A percentile compares a stretch with the other conserved stretches of the same genome.
phyloP scores from a whole-genome alignment of 2,329 filamentous ascomycete species.

The Calonectria henricotiae region DNA sequence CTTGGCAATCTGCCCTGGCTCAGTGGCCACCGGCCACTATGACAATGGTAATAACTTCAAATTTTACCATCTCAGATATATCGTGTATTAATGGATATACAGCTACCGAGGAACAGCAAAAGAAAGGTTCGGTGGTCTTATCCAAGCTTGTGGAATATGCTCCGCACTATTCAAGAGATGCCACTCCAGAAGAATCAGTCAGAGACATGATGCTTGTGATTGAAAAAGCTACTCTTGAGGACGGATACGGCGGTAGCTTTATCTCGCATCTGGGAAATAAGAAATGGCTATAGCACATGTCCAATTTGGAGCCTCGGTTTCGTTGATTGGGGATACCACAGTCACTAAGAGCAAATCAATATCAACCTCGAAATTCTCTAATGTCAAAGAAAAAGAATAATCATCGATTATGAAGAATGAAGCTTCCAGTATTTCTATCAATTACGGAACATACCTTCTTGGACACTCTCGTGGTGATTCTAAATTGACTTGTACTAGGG shows the following conservation, averaged over 20 bases:
- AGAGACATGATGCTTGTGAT: conserved; percentile 23
- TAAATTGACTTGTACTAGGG: too few relatives aligned
- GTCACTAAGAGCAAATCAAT: too few relatives aligned
- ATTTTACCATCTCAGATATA: too few relatives aligned
- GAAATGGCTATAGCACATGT: conserved; percentile 20
- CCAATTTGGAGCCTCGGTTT: too few relatives aligned
- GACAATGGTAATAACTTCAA: neutral
- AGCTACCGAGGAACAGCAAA: conserved; percentile 6
- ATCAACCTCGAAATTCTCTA: too few relatives aligned
- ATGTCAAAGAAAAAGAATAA: too few relatives aligned
- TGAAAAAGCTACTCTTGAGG: conserved; percentile 18
- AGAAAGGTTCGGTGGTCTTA: neutral
- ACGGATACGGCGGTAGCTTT: conserved; percentile 24
- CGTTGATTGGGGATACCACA: too few relatives aligned
- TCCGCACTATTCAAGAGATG: conserved; percentile 15
- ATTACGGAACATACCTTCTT: too few relatives aligned
- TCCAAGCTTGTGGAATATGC: conserved; percentile 21
- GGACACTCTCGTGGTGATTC: too few relatives aligned
- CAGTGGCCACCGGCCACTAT: conserved; percentile 3
- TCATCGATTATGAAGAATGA: too few relatives aligned
- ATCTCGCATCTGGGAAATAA: conserved; percentile 33
- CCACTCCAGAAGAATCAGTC: conserved; percentile 13
- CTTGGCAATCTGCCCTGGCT: conserved; percentile 16
- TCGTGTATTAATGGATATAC: neutral
- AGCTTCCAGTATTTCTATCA: too few relatives aligned